Evolutionary conservation across 2,329 filamentous ascomycete genomes (phyloP).

Genomic region (Ceratocystis cacaofunesta): DNA sequence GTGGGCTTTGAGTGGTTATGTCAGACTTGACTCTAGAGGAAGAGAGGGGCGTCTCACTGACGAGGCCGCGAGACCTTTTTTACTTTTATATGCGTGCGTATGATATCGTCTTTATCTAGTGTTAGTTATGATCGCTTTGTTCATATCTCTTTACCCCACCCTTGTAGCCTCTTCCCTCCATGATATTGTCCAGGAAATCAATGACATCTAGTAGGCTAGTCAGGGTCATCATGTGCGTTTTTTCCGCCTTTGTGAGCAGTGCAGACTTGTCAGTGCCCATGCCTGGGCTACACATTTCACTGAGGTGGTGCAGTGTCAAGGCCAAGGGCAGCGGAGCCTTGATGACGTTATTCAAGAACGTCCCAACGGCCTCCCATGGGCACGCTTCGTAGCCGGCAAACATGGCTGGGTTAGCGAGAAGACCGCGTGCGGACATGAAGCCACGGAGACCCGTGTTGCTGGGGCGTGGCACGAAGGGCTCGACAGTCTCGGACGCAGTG

Average conservation of each 20-base stretch:
- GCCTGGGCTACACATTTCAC: slow-evolving; percentile 49
- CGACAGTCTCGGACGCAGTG: slow-evolving; percentile 20
- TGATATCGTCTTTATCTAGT: slow-evolving; percentile 4
- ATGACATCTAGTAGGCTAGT: slow-evolving; percentile 42
- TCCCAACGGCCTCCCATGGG: slow-evolving; percentile 47
- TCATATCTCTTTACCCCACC: not conserved
- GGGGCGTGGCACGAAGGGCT: slow-evolving; percentile 21
- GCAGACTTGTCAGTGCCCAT: slow-evolving; percentile 36
- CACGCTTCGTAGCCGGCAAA: slow-evolving; percentile 43
- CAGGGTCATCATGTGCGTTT: slow-evolving; percentile 34
- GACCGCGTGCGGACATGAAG: slow-evolving; percentile 55
- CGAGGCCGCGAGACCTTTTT: not conserved
- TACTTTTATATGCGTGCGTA: slow-evolving; percentile 1
- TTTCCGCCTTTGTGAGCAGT: slow-evolving; percentile 42
- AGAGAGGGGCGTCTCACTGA: not conserved
- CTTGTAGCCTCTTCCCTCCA: slow-evolving; percentile 22
- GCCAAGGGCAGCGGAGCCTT: slow-evolving; percentile 46
- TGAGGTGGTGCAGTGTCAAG: slow-evolving; percentile 49
- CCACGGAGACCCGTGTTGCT: slow-evolving; percentile 40
- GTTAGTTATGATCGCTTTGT: not conserved
- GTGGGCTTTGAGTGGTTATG: not conserved
- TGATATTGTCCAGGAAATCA: slow-evolving; percentile 43
- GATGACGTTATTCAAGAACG: slow-evolving; percentile 45
- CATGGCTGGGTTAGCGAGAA: slow-evolving; percentile 52
- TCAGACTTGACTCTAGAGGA: not conserved